Evolutionary conservation across 2,329 filamentous ascomycete species (phyloP), one percentile per base, ranked within the genome.

Genomic region (Paraphaeosphaeria minitans): DNA sequence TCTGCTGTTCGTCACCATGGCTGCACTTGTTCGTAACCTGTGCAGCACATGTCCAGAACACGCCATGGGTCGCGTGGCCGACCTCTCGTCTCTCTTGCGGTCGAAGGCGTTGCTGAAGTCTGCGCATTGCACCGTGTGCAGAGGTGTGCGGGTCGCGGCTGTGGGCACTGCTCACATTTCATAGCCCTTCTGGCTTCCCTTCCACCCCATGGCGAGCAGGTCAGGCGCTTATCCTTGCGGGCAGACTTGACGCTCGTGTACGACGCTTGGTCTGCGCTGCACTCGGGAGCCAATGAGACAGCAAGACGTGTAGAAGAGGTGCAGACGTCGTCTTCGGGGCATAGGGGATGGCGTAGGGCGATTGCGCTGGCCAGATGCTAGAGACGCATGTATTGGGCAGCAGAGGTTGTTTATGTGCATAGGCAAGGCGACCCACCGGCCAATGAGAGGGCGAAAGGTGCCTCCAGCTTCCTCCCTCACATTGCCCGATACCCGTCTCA

Each of bases 211-310:
- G 66, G 70, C 68, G 66, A 72, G 56, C 61, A 71, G 65, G 57
- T 58, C 66, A 65, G 71, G 74, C 74, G 74, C 74, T 75, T 67
- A 72, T 60, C 56, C 61, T 63, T 57, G 63, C 64, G 57, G 59
- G 58, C 58, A 58, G 61, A 49, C 54, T 68, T 66, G 57, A 66
- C 63, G 60, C 62, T 68, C 61, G 62, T 76, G 73, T 75, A 73
- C 67, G 46, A 73, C 72, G 46, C 49, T 60, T 55, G 54, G 63
- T 63, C 56, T 61, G 60, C 49, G 58, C 39, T 54, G 29, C 58
- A 57, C 21, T 19, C 55, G 35, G 62, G 45, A 60, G 59, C 73
- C 73, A 75, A 75, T 74, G 52, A 68, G 47, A 62, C 58, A 57
- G 42, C 55, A 58, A 51, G 57, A 67, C 59, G 64, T 64, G 66